Percentiles rank a stretch among this genome's conserved stretches.
Evolutionary conservation across 2,329 filamentous ascomycete species (phyloP).

Genomic region (Cytospora piceicola): DNA sequence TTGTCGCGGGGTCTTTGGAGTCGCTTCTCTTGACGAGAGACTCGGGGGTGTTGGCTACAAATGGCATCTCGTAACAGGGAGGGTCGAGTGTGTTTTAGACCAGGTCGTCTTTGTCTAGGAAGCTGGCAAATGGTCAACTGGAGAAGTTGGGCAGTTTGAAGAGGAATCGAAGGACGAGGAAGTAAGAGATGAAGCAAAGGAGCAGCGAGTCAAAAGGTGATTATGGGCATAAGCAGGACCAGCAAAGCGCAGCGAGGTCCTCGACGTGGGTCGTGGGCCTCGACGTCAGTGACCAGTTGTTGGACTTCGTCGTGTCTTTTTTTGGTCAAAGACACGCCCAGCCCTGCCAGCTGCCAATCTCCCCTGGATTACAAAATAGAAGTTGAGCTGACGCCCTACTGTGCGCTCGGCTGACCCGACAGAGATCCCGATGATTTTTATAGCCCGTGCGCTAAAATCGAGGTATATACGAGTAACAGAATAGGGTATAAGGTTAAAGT

Average conservation of each 20-base stretch:
- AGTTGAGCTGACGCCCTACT: too few species aligned
- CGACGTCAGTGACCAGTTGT: constrained; percentile 25
- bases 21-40: constrained; percentile 77
- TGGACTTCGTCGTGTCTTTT: constrained; percentile 12
- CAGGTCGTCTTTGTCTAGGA: constrained; percentile 21
- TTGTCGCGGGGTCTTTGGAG: constrained; percentile 80
- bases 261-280: constrained; percentile 28
- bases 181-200: background rate
- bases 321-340: constrained; percentile 12
- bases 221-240: constrained; percentile 11
- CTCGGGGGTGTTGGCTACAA: constrained; percentile 77
- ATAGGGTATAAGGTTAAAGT: too few species aligned
- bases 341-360: background rate
- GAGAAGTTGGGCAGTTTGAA: background rate
- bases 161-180: background rate
- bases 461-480: too few species aligned
- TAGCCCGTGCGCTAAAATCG: too few species aligned
- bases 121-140: background rate
- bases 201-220: constrained; percentile 12
- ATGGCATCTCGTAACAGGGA: constrained; percentile 57
- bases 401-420: too few species aligned
- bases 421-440: too few species aligned
- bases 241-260: constrained; percentile 28
- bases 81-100: constrained; percentile 28
- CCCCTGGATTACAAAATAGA: too few species aligned